Evolutionary conservation across 2,329 filamentous ascomycete genomes (phyloP), one percentile per base, ranked within the genome.

Genomic region (Alternaria gansuensis): DNA sequence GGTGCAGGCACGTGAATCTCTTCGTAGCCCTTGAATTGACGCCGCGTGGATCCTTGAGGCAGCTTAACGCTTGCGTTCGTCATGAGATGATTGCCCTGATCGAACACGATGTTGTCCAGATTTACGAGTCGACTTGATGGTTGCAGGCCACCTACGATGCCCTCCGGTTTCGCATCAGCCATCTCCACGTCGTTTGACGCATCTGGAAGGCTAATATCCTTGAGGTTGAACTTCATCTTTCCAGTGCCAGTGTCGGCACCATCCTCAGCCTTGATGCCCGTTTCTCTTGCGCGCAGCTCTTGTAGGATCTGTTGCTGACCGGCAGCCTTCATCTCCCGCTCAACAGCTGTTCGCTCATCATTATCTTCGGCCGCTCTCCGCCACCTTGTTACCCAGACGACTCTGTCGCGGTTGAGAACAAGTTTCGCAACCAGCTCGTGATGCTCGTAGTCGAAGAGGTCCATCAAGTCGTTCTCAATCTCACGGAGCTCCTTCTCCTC

Each of bases 31-130:
- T 99, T 99, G 81, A 97, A 97, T 0, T 91, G 92, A 46, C 93
- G 87, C 78, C 98, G 97, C 0, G 92, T 97, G 2, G 95, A 97
- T 10, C 95, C 95, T 75, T 97, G 92, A 0, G 95, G 95, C 21
- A 99, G 84, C 63, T 91, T 90, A 45, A 99, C 95, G 74, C 93
- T 97, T 6, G 93, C 91, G 71, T 99, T 99, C n/a, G 95, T 98
- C 94, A 98, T 99, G 41, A 99, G 84, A 81, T 99, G 95, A 72
- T 98, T 99, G 52, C 95, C 95, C 79, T 98, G 94, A 69, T 98
- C 95, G 75, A 99, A 99, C 37, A 97, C 86, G 33, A 99, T 86
- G 71, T 98, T 98, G 57, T 99, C 94, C 51, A 99, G 83, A 75
- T 98, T 98, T 76, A 99, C 92, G 43, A 92, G 81, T 74, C 91